phyloP scores from a whole-genome alignment of 2,329 filamentous ascomycete genomes.

The Ustulina deusta region DNA sequence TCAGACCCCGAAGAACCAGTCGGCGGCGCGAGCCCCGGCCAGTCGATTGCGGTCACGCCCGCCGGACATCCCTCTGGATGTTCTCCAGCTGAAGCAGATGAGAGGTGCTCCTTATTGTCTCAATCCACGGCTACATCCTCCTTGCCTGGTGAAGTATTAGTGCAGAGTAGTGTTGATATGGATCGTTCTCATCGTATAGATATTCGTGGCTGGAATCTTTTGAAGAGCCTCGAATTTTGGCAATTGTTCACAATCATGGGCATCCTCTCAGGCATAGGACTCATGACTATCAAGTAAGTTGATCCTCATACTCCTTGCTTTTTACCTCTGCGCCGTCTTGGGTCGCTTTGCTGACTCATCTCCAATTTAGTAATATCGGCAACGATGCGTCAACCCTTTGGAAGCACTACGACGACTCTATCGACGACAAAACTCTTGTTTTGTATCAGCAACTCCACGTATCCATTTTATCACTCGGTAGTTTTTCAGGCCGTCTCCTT shows the following conservation, averaged over 20 bases:
- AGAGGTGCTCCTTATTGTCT: constrained; percentile 85
- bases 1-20: constrained; percentile 42
- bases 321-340: background rate
- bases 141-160: constrained; percentile 62
- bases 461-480: constrained; percentile 89
- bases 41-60: constrained; percentile 42
- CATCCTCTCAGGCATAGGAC: constrained; percentile 88
- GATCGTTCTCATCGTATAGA: constrained; percentile 85
- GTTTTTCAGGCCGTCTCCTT: constrained; percentile 82
- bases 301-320: background rate
- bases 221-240: constrained; percentile 85
- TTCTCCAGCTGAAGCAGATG: constrained; percentile 65
- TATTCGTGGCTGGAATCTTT: constrained; percentile 84
- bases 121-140: constrained; percentile 65
- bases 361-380: constrained; percentile 81
- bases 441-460: constrained; percentile 91
- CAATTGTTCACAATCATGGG: constrained; percentile 89
- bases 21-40: constrained; percentile 35
- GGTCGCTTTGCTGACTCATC: background rate
- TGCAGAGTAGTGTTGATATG: constrained; percentile 74
- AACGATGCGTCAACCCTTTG: constrained; percentile 90
- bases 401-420: constrained; percentile 83
- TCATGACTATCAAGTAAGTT: constrained; percentile 98
- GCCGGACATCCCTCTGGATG: constrained; percentile 34
- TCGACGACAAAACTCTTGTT: constrained; percentile 79